Evolutionary conservation across 139 green algal genomes (phyloP), one percentile per base, ranked within the genome.

Genomic region (Chlorella sp.): DNA sequence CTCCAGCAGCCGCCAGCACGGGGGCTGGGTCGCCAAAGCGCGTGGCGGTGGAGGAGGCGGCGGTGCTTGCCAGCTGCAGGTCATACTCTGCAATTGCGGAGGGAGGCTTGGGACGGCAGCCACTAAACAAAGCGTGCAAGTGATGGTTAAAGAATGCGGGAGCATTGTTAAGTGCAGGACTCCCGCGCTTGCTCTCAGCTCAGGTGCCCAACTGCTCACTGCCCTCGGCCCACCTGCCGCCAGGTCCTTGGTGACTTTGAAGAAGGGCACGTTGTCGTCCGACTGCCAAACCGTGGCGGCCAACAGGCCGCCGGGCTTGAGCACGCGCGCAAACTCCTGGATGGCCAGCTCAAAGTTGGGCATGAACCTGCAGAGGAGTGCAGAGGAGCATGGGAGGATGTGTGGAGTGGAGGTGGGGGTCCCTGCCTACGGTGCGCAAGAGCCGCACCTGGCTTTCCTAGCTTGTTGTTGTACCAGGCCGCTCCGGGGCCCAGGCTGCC

Each of bases 271-370:
- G 7, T 60, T 24, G 28, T 74, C 62, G 43, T 60, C 26, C 1
- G 38, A 24, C 30, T 54, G 19, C 78, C 78, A 84, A 41, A 84
- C 41, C 5, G 62, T 65, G 1, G 67, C 32, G 8, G 41, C 78
- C 28, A 72, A 43, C 6, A 65, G 20, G 40, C 81, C 81, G 32
- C 81, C 81, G 7, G 70, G 81, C 72, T 86, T 86, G n/a, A 81
- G 70, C 70, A 86, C 81, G 38, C 70, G 80, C 1, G 32, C n/a
- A 34, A 80, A 74, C 56, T 86, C 81, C 28, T 28, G n/a, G 32
- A 86, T 19, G 4, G 58, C 73, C 26, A 43, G 4, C 24, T 38
- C 36, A 22, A 26, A 28, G 60, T 32, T 48, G 6, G 82, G 73
- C 56, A 86, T 64, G n/a, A 86, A 76, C 73, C 54, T 80, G 22